phyloP scores from a whole-genome alignment of 1,284 basidiomycete species.

The Moniliophthora roreri region DNA sequence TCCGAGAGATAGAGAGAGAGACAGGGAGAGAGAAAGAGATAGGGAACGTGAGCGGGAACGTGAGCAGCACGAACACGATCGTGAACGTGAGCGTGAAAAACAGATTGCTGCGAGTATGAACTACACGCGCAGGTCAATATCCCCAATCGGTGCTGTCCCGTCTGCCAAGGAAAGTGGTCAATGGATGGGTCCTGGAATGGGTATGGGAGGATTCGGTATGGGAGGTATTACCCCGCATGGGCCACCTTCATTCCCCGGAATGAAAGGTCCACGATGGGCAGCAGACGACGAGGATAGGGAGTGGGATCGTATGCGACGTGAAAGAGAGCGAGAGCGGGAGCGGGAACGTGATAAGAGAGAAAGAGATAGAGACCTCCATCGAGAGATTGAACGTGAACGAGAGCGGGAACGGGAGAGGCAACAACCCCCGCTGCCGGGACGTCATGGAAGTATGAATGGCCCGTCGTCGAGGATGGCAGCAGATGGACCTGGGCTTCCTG shows the following conservation, averaged over 20 bases:
- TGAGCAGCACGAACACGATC: background rate
- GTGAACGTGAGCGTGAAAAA: background rate
- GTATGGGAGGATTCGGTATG: constrained; percentile 22
- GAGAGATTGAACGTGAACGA: constrained; percentile 9
- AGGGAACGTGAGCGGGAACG: constrained; percentile 3
- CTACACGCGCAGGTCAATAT: constrained; percentile 7
- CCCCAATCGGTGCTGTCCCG: constrained; percentile 1
- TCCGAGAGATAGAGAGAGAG: background rate
- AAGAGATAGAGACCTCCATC: constrained; percentile 17
- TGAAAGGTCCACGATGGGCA: constrained; percentile 20
- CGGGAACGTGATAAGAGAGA: constrained; percentile 23
- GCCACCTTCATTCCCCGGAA: constrained; percentile 11
- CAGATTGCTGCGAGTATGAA: background rate
- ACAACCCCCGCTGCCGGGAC: constrained; percentile 7
- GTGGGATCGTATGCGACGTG: background rate
- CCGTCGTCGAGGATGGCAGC: background rate
- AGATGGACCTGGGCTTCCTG: background rate
- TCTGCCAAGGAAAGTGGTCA: constrained; percentile 20
- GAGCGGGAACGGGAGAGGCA: constrained; percentile 12
- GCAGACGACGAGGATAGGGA: constrained; percentile 15
- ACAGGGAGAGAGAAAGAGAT: constrained; percentile 2
- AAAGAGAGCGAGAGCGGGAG: constrained; percentile 19
- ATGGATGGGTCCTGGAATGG: constrained; percentile 28
- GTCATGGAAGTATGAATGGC: constrained; percentile 1
- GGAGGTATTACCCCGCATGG: constrained; percentile 7